Percentiles rank a stretch among this genome's conserved stretches.
Evolutionary conservation across 2,329 filamentous ascomycete species (phyloP).

Genomic region (Paraphaeosphaeria sporulosa): DNA sequence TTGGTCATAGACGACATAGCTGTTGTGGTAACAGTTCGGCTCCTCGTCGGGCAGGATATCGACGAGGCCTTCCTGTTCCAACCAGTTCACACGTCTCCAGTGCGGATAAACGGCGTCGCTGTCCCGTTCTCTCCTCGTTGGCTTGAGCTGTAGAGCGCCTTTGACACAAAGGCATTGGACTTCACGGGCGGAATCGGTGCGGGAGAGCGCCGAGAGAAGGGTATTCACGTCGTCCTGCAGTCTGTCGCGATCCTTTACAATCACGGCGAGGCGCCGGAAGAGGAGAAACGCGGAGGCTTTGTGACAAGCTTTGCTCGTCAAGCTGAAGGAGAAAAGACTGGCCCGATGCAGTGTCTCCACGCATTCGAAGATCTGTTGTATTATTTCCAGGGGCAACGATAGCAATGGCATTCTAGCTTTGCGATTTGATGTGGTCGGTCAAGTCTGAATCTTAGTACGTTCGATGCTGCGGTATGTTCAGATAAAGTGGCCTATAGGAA

Average conservation of each 20-base stretch:
- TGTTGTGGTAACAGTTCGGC: background rate
- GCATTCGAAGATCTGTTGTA: conserved; percentile 26
- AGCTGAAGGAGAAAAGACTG: conserved; percentile 26
- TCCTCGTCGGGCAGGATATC: conserved; percentile 26
- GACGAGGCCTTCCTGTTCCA: conserved; percentile 15
- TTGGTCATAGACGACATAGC: conserved; percentile 28
- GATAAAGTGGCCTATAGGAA: background rate
- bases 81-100: conserved; percentile 4
- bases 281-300: conserved; percentile 21
- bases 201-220: conserved; percentile 23
- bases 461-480: no score
- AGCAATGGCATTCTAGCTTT: conserved; percentile 15
- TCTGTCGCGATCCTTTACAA: conserved; percentile 18
- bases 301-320: conserved; percentile 28
- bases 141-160: conserved; percentile 21
- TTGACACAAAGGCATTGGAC: conserved; percentile 26
- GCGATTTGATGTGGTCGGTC: conserved; percentile 10
- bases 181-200: conserved; percentile 24
- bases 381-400: conserved; percentile 27
- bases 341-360: conserved; percentile 25
- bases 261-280: conserved; percentile 22
- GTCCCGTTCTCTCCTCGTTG: conserved; percentile 9
- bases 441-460: no score
- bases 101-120: no score
- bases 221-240: conserved; percentile 19